Base-by-base conservation (phyloP, 768 basidiomycete species). In the Infundibulicybe gibba region DNA sequence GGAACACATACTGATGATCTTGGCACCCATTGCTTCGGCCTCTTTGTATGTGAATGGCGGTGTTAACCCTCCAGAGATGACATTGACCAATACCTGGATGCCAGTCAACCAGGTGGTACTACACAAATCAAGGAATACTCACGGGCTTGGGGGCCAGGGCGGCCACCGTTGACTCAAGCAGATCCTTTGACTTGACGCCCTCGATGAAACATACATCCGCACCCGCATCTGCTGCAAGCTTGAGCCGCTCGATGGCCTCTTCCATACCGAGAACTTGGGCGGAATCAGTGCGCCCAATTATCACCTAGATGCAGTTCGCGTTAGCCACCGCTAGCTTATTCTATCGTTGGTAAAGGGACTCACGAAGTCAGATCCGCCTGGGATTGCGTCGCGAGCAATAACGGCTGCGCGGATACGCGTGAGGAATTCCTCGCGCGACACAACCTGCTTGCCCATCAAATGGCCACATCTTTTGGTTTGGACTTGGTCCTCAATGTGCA, bases 161-260 rank as follows among this genome's bases (percentile, higher is more conserved):
- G 19, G 74, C 72, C 39, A 90, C 81, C 9, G 87, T 87, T 1
- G 69, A 69, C 47, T 76, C 70, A 13, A 88, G 72, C 16, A 85
- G 75, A 39, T 85, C 80, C 40, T 80, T 74, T 1, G 79, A 84
- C 62, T 79, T 79, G 21, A 88, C 85, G 35, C 87, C 87, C 61
- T 89, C 87, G 32, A 88, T 87, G 65, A 90, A 90, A 62, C 85
- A 88, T 10, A 86, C 85, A 55, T 90, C 87, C 0, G 87, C 87
- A 25, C 87, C 87, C 8, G 77, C 82, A 47, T 81, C 83, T 0
- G 84, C 77, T 6, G 87, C 87, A 16, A 88, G 74, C 61, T 83
- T 79, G 49, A 89, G 68, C 21, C 87, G 77, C 9, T 56, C 64
- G 43, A 87, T 47, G 0, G 86, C 86, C 63, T 88, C 87, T 19